A percentile compares a stretch with the other conserved stretches of the same genome.
Conservation (phyloP, 345 rosid genomes). For the Capsella bursapastoris region DNA sequence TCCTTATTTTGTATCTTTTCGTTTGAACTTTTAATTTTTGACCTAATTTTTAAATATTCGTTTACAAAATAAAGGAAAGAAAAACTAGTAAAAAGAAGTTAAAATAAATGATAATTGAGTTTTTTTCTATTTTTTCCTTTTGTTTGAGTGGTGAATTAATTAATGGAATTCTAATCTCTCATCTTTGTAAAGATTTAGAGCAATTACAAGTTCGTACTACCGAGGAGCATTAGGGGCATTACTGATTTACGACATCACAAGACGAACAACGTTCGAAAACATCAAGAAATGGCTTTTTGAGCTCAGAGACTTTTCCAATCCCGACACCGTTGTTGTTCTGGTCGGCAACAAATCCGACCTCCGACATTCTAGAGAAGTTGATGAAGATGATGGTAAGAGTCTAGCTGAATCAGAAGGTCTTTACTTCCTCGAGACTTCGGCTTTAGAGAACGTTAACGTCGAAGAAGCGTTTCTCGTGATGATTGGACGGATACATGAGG, state of each 20-base stretch:
- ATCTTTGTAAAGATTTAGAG: conserved; percentile 64
- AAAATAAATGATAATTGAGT: not conserved
- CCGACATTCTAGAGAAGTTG: conserved; percentile 57
- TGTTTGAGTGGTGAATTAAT: not conserved
- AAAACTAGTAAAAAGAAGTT: not conserved
- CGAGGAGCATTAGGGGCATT: conserved; percentile 89
- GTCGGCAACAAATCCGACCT: conserved; percentile 84
- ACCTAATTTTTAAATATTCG: not conserved
- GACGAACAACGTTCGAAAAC: conserved; percentile 62
- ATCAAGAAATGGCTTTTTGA: conserved; percentile 80
- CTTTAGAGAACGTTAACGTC: conserved; percentile 70
- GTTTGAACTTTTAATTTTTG: not conserved
- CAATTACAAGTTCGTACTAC: conserved; percentile 90
- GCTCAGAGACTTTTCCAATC: conserved; percentile 63
- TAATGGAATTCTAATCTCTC: not conserved
- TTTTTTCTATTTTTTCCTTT: not conserved
- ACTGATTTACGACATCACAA: conserved; percentile 76
- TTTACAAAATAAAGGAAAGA: not conserved
- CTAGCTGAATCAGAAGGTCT: conserved; percentile 67
- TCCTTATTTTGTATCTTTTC: conserved; percentile 32
- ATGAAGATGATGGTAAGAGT: conserved; percentile 65
- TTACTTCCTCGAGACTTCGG: conserved; percentile 86
- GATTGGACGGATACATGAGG: conserved; percentile 66
- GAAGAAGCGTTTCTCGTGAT: conserved; percentile 76
- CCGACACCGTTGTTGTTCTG: conserved; percentile 72